These are phyloP conservation scores for Dacryopinax primogenitus DNA, from an alignment of 768 basidiomycete genomes.

Conservation along the genomic window DNA sequence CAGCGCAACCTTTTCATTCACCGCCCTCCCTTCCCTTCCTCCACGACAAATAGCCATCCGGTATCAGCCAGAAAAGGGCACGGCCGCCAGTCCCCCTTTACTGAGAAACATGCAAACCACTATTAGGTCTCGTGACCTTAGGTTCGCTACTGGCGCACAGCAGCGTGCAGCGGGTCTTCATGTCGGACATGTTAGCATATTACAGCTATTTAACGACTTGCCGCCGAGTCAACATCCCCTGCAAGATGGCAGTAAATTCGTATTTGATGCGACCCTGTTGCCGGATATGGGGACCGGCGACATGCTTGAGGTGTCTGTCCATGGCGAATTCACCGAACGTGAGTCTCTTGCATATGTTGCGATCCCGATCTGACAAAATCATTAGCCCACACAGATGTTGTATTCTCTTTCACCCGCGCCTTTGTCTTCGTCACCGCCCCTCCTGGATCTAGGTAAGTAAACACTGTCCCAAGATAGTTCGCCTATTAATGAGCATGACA, in stretches of 20 bases:
- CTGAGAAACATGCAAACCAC: neutral
- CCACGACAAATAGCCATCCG: neutral
- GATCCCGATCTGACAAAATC: neutral
- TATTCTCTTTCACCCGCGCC: neutral
- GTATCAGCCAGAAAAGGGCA: neutral
- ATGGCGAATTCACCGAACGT: neutral
- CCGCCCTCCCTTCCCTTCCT: neutral
- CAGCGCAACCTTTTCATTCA: neutral
- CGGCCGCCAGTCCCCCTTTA: neutral
- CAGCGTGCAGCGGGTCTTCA: neutral
- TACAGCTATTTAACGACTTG: neutral
- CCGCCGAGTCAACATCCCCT: conserved; percentile 1
- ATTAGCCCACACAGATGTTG: neutral
- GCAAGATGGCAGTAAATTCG: conserved; percentile 1
- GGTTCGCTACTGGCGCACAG: neutral
- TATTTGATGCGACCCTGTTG: neutral
- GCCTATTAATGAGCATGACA: neutral
- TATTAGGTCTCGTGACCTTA: neutral
- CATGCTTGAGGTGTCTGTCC: conserved; percentile 3
- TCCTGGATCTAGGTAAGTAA: neutral
- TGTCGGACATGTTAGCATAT: neutral
- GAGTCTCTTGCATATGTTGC: neutral
- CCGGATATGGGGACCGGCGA: neutral
- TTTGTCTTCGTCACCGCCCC: neutral
- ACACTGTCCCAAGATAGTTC: neutral